These are phyloP conservation scores for Aristolochia fimbriata DNA, from an alignment of 164 flowering plant species.

Conservation along the genomic window DNA sequence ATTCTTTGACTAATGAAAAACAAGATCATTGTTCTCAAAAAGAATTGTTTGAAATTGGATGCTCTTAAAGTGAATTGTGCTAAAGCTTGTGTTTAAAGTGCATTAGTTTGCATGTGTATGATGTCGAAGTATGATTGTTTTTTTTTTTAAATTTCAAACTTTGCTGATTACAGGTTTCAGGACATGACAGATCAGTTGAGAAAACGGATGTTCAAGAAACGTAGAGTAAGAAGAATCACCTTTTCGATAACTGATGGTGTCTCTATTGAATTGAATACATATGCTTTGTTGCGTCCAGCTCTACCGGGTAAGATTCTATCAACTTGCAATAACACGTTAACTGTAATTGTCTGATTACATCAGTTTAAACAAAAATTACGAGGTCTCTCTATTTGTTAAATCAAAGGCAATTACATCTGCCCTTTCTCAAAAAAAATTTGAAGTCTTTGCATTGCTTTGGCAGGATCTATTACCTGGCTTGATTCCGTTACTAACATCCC, in stretches of 20 bases:
- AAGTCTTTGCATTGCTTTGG: conserved; percentile 1
- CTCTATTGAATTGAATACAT: conserved; percentile 75
- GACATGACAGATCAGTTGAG: conserved; percentile 78
- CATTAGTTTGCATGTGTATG: too few species aligned
- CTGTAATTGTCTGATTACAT: too few species aligned
- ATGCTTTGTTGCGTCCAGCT: conserved; percentile 92
- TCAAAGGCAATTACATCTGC: too few species aligned
- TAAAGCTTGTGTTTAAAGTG: too few species aligned
- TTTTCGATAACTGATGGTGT: conserved; percentile 55
- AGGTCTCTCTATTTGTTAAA: not conserved
- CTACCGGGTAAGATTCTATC: conserved; percentile 40
- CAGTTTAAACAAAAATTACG: too few species aligned
- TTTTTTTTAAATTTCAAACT: not conserved
- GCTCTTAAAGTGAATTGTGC: too few species aligned
- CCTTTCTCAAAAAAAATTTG: too few species aligned
- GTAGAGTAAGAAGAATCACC: conserved; percentile 57
- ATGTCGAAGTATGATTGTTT: too few species aligned
- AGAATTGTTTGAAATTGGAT: too few species aligned
- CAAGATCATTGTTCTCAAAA: too few species aligned
- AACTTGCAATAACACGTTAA: not conserved
- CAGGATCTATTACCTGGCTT: conserved; percentile 80
- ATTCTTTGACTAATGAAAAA: too few species aligned
- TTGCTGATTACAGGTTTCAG: conserved; percentile 43
- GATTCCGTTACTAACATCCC: conserved; percentile 86
- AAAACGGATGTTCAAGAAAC: conserved; percentile 77